These are phyloP conservation scores for Cyclotella sp. DNA, from an alignment of 108 stramenopile species.

Conservation along the genomic window DNA sequence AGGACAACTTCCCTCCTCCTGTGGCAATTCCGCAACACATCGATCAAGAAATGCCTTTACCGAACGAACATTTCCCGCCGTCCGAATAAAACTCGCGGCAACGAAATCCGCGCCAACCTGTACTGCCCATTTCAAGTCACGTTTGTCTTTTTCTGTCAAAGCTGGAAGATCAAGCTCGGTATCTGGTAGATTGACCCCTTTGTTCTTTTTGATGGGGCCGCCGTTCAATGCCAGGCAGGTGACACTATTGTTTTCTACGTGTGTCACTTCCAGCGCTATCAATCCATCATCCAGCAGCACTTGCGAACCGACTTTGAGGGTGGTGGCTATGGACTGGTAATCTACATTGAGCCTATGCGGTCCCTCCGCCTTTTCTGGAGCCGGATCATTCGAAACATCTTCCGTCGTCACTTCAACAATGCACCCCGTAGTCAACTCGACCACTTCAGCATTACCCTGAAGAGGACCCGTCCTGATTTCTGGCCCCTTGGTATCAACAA, in stretches of 20 bases:
- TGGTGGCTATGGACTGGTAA: conserved; percentile 78
- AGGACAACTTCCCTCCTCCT: conserved; percentile 24
- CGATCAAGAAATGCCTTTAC: conserved; percentile 75
- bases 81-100: conserved; percentile 90
- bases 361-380: conserved; percentile 56
- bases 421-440: conserved; percentile 57
- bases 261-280: conserved; percentile 73
- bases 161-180: conserved; percentile 83
- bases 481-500: conserved; percentile 92
- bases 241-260: conserved; percentile 56
- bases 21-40: conserved; percentile 61
- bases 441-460: conserved; percentile 65
- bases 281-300: conserved; percentile 88
- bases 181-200: conserved; percentile 88
- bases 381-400: conserved; percentile 52
- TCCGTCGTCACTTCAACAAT: conserved; percentile 62
- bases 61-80: conserved; percentile 77
- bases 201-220: conserved; percentile 79
- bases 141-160: conserved; percentile 87
- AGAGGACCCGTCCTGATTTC: conserved; percentile 90
- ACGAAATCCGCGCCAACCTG: conserved; percentile 84
- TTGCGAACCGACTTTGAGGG: conserved; percentile 59
- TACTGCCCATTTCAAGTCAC: conserved; percentile 80
- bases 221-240: conserved; percentile 65
- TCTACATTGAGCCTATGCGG: conserved; percentile 71